Percentiles rank a stretch among this genome's conserved stretches.
These are phyloP conservation scores for Grifola frondosa DNA, from an alignment of 1,284 basidiomycete genomes.

Conservation along the genomic window DNA sequence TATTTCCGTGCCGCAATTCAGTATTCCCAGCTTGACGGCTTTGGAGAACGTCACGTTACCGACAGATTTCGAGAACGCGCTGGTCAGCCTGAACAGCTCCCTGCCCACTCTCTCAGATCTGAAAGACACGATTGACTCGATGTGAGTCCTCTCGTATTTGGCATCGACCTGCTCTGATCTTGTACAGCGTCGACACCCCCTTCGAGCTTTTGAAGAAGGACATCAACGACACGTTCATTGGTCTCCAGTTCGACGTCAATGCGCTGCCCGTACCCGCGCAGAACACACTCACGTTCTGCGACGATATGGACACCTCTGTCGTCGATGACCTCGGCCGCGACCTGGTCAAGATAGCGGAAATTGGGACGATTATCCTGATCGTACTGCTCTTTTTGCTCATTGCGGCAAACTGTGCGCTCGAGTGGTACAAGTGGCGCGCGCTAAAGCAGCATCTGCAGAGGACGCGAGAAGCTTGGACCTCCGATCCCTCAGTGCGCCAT, in stretches of 20 bases:
- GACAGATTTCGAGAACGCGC: conserved; percentile 70
- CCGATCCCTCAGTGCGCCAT: conserved; percentile 63
- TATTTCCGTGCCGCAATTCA: conserved; percentile 67
- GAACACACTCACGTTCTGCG: conserved; percentile 69
- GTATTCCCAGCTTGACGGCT: conserved; percentile 67
- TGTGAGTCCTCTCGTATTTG: conserved; percentile 51
- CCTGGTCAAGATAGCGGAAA: conserved; percentile 73
- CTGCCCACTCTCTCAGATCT: conserved; percentile 81
- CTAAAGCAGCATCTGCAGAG: conserved; percentile 62
- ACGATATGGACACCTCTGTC: conserved; percentile 74
- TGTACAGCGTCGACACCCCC: conserved; percentile 71
- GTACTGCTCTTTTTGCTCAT: conserved; percentile 62
- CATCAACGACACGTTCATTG: conserved; percentile 83
- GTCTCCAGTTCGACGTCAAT: conserved; percentile 66
- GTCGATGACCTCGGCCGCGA: conserved; percentile 82
- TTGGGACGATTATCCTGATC: conserved; percentile 73
- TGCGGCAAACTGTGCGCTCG: conserved; percentile 62
- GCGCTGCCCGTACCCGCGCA: conserved; percentile 73
- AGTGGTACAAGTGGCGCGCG: conserved; percentile 81
- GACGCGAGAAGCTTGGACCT: conserved; percentile 72
- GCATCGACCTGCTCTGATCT: conserved; percentile 12
- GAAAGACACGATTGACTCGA: conserved; percentile 65
- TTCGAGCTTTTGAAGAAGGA: conserved; percentile 84
- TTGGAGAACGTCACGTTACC: conserved; percentile 84
- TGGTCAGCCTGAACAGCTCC: conserved; percentile 76